Evolutionary conservation across 352 stramenopile genomes (phyloP), one percentile per base, ranked within the genome.

Genomic region (Elongisporangium senticosum): DNA sequence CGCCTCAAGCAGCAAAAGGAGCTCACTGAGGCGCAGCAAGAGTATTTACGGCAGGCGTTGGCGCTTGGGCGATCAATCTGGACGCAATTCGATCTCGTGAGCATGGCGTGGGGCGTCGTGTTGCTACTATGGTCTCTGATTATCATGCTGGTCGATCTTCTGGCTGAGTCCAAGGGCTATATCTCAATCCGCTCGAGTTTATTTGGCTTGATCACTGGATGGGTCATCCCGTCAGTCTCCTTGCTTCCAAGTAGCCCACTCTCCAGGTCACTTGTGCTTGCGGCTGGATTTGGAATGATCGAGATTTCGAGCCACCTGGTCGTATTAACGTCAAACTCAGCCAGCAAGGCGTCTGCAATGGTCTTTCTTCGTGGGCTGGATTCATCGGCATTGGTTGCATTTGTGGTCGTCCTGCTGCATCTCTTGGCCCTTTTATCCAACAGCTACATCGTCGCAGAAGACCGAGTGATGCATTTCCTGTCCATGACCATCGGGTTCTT

Each of bases 11-110:
- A 75, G 14, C 63, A 77, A 26, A 56, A 75, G 49, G 64, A 74
- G 19, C 64, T 88, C 7, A 64, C 57, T 0, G 65, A 53, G 5
- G 59, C 64, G 5, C 79, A 88, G 23, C 76, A 86, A n/a, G 49
- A 49, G 1, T 93, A 90, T 22, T 63, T 96, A 11, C 70, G 73
- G 17, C 79, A 93, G 65, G 79, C 81, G 0, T 48, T 92, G 19
- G 71, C 71, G 3, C 62, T 90, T 3, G 80, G 82, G 7, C 80
- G 86, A 10, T 87, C 83, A 14, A 85, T 94, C 56, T 96, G 86
- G 85, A 96, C 86, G 39, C 86, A 96, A 33, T 96, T 96, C 51
- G 86, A 96, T 56, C 61, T 93, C n/a, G 71, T 65, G 56, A 75
- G 65, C 26, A 96, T 96, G 86, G 65, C 50, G 3, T 90, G 79